Base-by-base conservation (phyloP, 1,139 yeast species). In the Diutina scorzettiae region DNA sequence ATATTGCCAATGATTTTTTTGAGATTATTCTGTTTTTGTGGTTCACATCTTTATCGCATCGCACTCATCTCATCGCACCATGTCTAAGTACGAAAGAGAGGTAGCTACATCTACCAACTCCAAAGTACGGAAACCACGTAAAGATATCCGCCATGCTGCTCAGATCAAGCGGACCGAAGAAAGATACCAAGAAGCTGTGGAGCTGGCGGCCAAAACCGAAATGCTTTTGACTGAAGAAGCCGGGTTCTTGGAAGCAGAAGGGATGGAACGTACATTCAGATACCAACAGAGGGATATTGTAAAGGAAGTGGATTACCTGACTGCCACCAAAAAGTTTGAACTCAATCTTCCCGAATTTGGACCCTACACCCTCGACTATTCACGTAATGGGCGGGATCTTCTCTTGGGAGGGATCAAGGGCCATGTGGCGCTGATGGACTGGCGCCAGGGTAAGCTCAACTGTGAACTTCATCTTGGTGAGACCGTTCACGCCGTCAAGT, bases 341-440 rank as follows among this genome's bases (percentile, higher is more conserved):
- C 68, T 93, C 44, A 73, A 73, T 34, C 65, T 93, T 47, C 73
- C 73, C 16, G 84, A 84, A 47, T 81, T 80, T 56, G 98, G 98
- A 0, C 96, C 98, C 1, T 93, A 93, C 56, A 64, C 70, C 9
- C 57, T 84, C 17, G 91, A 89, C 57, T 91, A 81, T 58, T 74
- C 91, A 3, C 69, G 93, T 57, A 86, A 86, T 52, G 98, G 99
- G 43, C 77, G 95, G 48, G 81, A 81, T 49, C 60, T 93, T 43
- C 69, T 93, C 42, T 65, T 93, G 28, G 94, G 91, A 11, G 98
- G 99, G 16, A 67, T 69, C 41, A 87, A 86, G 56, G 99, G 99
- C 2, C 98, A 93, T 65, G 78, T 93, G 43, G 97, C 98, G 0
- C 76, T 94, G 4, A 81, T 93, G 66, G 96, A 93, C 62, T 93